Evolutionary conservation across 305 asterid genomes (phyloP).

Genomic region (Vinca major): DNA sequence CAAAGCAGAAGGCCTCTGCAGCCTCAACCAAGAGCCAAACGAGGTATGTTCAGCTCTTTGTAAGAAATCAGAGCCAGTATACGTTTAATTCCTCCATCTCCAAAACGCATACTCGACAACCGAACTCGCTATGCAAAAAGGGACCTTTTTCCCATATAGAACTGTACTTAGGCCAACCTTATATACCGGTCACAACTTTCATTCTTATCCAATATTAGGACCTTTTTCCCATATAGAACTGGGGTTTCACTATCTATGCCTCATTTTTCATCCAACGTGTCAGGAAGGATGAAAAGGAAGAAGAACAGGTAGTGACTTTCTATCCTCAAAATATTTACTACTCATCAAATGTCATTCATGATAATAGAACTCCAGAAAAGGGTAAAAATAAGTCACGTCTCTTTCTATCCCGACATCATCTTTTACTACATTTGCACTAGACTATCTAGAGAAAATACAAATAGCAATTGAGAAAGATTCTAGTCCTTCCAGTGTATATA

Average conservation of each 20-base stretch:
- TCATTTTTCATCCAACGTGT: slow-evolving; percentile 1
- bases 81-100: neutral
- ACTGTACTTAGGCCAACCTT: too few species aligned
- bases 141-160: too few species aligned
- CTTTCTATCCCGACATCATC: neutral
- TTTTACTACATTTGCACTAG: neutral
- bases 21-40: slow-evolving; percentile 8
- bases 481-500: neutral
- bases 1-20: slow-evolving; percentile 12
- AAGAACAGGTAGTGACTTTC: neutral
- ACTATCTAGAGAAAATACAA: neutral
- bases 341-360: neutral
- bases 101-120: neutral
- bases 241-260: neutral
- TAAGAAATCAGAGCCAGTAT: slow-evolving; percentile 5
- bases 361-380: neutral
- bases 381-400: neutral
- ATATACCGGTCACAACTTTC: too few species aligned
- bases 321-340: slow-evolving; percentile 5
- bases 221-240: too few species aligned
- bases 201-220: too few species aligned
- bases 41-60: slow-evolving; percentile 13
- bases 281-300: neutral
- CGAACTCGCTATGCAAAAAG: too few species aligned
- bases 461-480: neutral